phyloP scores from a whole-genome alignment of 2,329 filamentous ascomycete genomes.

The Hawksworthiomyces lignivorus region DNA sequence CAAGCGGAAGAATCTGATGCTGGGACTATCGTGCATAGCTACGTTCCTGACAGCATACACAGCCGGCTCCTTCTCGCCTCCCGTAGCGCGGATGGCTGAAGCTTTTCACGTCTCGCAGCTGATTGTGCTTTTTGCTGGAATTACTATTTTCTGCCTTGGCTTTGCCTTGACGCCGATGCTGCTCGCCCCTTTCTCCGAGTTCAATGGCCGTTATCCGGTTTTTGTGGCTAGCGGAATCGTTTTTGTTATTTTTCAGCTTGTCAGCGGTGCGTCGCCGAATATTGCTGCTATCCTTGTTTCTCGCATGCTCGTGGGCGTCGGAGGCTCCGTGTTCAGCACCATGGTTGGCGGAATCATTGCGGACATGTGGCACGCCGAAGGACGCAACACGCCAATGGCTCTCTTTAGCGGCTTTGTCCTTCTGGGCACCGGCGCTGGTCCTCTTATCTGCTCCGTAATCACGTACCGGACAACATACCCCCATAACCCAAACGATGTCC shows the following conservation, averaged over 20 bases:
- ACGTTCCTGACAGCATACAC: constrained; percentile 74
- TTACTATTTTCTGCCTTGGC: constrained; percentile 74
- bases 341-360: constrained; percentile 90
- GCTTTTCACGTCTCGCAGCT: constrained; percentile 63
- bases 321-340: constrained; percentile 71
- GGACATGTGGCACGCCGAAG: constrained; percentile 71
- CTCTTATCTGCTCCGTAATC: constrained; percentile 63
- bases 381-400: constrained; percentile 84
- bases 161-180: constrained; percentile 83
- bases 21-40: constrained; percentile 66
- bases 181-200: constrained; percentile 79
- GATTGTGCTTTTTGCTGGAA: constrained; percentile 52
- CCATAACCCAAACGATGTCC: constrained; percentile 11
- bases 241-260: constrained; percentile 63
- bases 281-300: constrained; percentile 68
- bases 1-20: constrained; percentile 60
- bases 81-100: constrained; percentile 54
- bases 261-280: constrained; percentile 62
- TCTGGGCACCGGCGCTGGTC: constrained; percentile 71
- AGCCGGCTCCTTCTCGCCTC: constrained; percentile 71
- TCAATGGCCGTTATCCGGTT: constrained; percentile 78
- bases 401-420: constrained; percentile 75
- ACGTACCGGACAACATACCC: constrained; percentile 45
- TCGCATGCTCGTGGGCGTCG: constrained; percentile 70
- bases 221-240: constrained; percentile 67